Conservation (phyloP, 768 basidiomycete genomes). For the Suillus brevipes region DNA sequence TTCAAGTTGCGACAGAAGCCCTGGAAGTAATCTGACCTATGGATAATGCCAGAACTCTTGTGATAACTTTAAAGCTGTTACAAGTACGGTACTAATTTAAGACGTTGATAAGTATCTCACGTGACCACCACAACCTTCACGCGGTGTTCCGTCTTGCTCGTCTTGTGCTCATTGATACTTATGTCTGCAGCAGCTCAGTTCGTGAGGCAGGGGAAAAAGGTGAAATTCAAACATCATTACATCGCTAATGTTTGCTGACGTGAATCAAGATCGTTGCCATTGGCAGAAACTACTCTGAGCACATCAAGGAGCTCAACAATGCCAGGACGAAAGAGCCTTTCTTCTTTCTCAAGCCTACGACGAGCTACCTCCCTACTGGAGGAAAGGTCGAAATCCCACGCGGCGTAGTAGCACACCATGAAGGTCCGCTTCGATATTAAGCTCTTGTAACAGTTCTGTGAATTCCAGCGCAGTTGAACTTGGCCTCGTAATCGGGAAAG, state of each 20-base stretch:
- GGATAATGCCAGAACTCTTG: too few species aligned
- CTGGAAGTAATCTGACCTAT: too few species aligned
- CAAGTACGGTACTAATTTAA: too few species aligned
- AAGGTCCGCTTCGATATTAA: conserved; percentile 54
- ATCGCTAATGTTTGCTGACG: not conserved
- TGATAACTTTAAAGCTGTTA: too few species aligned
- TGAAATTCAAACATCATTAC: conserved; percentile 10
- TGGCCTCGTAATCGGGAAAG: conserved; percentile 92
- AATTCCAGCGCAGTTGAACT: conserved; percentile 70
- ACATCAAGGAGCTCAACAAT: conserved; percentile 91
- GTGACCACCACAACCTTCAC: not conserved
- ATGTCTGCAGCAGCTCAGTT: conserved; percentile 43
- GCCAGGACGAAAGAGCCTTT: conserved; percentile 88
- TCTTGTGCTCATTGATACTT: conserved; percentile 4
- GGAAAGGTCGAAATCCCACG: conserved; percentile 84
- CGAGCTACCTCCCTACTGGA: conserved; percentile 77
- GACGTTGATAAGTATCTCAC: not conserved
- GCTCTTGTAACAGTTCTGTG: not conserved
- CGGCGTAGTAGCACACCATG: conserved; percentile 86
- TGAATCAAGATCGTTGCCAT: conserved; percentile 82
- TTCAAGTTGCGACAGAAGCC: too few species aligned
- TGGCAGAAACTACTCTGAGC: conserved; percentile 90
- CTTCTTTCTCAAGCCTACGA: conserved; percentile 98
- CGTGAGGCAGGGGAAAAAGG: conserved; percentile 49
- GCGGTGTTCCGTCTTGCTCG: conserved; percentile 11